These are phyloP conservation scores for Parsonsia alboflavescens DNA, from an alignment of 257 asterid species.

Conservation along the genomic window DNA sequence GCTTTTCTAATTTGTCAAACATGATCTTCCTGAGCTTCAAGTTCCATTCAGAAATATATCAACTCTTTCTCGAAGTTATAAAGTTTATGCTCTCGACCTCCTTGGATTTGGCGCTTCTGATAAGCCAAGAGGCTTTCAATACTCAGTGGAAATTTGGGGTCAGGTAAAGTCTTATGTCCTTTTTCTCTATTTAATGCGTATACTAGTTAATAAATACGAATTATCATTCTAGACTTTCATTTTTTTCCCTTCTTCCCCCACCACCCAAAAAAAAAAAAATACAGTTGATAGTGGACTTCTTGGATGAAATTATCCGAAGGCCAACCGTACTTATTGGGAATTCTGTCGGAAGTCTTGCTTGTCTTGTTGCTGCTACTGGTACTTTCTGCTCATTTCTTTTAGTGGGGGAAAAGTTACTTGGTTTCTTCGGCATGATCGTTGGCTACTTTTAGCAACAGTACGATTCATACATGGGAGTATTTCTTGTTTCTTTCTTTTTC, in stretches of 20 bases:
- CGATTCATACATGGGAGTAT: neutral
- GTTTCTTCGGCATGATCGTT: too few relatives aligned
- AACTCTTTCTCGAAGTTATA: constrained; percentile 48
- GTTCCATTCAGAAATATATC: constrained; percentile 57
- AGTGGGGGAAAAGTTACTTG: neutral
- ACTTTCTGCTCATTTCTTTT: neutral
- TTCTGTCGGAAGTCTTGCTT: constrained; percentile 97
- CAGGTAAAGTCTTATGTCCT: constrained; percentile 41
- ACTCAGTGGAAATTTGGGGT: constrained; percentile 80
- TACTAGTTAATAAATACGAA: neutral
- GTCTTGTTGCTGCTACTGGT: constrained; percentile 92
- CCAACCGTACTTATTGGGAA: constrained; percentile 82
- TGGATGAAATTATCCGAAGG: constrained; percentile 56
- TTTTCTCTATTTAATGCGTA: constrained; percentile 1
- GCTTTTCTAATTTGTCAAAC: neutral
- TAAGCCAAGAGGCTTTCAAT: constrained; percentile 74
- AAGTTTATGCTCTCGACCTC: constrained; percentile 83
- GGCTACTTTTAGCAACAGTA: neutral
- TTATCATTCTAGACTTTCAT: neutral
- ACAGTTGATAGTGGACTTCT: constrained; percentile 76
- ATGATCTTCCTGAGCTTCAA: constrained; percentile 6
- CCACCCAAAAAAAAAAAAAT: neutral
- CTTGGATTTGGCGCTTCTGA: constrained; percentile 96
- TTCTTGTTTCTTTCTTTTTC: neutral
- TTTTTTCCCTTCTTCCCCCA: neutral